Percentiles rank a stretch among this genome's conserved stretches.
Evolutionary conservation across 768 basidiomycete species (phyloP).

Genomic region (Rhizopogon sp.): DNA sequence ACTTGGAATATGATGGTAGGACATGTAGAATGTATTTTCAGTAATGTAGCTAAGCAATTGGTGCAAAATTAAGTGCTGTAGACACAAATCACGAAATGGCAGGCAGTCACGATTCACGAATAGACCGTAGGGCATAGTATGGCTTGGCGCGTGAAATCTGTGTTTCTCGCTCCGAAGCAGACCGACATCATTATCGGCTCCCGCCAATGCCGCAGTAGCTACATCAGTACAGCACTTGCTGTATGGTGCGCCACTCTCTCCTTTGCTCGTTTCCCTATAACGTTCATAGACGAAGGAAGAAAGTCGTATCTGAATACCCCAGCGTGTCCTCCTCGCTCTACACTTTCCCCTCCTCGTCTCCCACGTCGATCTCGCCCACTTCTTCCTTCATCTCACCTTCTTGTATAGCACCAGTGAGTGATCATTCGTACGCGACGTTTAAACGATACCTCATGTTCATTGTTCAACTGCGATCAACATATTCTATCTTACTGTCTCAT

Average conservation of each 20-base stretch:
- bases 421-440: neutral
- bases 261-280: constrained; percentile 19
- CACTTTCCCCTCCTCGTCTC: neutral
- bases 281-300: too few relatives aligned
- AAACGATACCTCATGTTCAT: neutral
- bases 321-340: neutral
- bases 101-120: too few relatives aligned
- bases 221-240: too few relatives aligned
- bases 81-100: too few relatives aligned
- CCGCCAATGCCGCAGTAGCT: constrained; percentile 16
- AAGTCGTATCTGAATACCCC: constrained; percentile 1
- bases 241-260: constrained; percentile 10
- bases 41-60: too few relatives aligned
- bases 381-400: neutral
- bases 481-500: constrained; percentile 26
- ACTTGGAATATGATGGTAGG: too few relatives aligned
- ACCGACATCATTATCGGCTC: constrained; percentile 24
- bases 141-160: too few relatives aligned
- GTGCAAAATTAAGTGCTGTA: too few relatives aligned
- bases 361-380: neutral
- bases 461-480: neutral
- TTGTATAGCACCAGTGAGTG: neutral
- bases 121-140: too few relatives aligned
- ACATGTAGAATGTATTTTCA: too few relatives aligned
- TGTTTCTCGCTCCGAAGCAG: too few relatives aligned